These are phyloP conservation scores for Picea sitchensis DNA, from an alignment of 75 land plant genomes.

Conservation along the genomic window DNA sequence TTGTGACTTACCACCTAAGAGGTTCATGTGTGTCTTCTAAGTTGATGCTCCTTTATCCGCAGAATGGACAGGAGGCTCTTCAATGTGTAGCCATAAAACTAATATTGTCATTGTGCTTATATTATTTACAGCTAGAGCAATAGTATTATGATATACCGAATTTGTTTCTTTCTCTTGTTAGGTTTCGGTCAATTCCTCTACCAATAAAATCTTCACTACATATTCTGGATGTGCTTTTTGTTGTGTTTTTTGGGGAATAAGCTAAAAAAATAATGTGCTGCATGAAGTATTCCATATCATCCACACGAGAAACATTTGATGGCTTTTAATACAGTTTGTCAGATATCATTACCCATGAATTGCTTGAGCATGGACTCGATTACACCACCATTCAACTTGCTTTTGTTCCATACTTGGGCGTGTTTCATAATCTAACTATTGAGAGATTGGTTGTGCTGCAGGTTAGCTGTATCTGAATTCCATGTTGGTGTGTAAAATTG, in stretches of 20 bases:
- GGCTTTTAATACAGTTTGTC: background rate
- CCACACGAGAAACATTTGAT: background rate
- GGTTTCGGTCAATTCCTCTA: background rate
- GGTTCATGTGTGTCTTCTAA: background rate
- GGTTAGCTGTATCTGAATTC: slow-evolving; percentile 1
- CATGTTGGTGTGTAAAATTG: background rate
- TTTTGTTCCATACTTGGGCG: background rate
- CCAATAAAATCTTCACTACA: background rate
- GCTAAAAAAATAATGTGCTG: background rate
- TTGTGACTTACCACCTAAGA: too few species aligned
- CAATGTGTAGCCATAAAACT: background rate
- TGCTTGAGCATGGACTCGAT: background rate
- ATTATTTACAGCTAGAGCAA: background rate
- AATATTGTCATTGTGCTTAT: background rate
- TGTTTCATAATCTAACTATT: background rate
- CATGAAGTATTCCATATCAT: background rate
- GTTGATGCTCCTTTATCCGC: background rate
- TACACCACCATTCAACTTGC: background rate
- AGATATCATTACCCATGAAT: background rate
- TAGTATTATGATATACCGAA: background rate
- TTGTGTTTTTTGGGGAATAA: background rate
- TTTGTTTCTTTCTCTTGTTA: background rate
- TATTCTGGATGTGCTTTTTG: background rate
- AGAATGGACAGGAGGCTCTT: background rate
- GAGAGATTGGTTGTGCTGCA: slow-evolving; percentile 6